Evolutionary conservation across 83 land plant genomes (phyloP), one percentile per base, ranked within the genome.

Genomic region (Picea mariana): DNA sequence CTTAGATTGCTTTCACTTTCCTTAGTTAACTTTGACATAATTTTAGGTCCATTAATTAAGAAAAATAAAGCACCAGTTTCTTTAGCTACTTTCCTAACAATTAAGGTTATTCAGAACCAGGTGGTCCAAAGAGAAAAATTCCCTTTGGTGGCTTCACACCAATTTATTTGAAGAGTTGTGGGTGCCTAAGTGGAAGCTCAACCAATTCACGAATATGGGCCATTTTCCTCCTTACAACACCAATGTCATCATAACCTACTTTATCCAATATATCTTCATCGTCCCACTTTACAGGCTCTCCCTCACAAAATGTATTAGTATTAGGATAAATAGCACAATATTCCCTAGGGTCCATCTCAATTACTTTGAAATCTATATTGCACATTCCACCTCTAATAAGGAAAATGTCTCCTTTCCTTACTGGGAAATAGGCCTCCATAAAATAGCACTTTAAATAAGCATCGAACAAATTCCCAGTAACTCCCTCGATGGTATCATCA

Each of bases 101-200:
- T 88, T 1, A 90, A 40, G 17, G 91, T 77, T 89, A 87, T 4
- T 87, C 89, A 66, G 89, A 84, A 31, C 89, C 91, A 38, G 89
- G 92, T 31, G 92, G 92, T 24, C 92, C 92, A 82, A 80, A 90
- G 0, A 89, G 83, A 71, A 91, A 44, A 52, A 91, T 91, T n/a
- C 93, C 93, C 75, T 89, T 89, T 1, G 93, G 93, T 44, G 93
- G 93, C 75, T 89, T 91, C 64, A 91, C 91, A 81, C 93, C 93
- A 81, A 91, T 91, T 8, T 90, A 85, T 75, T 87, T 89, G 76
- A 91, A 91, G 2, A 91, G 82, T 64, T 88, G 87, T n/a, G 93
- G 93, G 60, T 91, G 93, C 83, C 88, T 83, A 7, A 91, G 83
- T 26, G 93, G 93, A 69, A 91, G 85, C 69, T 91, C 93, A 1